These are phyloP conservation scores for Leptomonas seymouri DNA, from an alignment of 208 protist genomes.

Conservation along the genomic window DNA sequence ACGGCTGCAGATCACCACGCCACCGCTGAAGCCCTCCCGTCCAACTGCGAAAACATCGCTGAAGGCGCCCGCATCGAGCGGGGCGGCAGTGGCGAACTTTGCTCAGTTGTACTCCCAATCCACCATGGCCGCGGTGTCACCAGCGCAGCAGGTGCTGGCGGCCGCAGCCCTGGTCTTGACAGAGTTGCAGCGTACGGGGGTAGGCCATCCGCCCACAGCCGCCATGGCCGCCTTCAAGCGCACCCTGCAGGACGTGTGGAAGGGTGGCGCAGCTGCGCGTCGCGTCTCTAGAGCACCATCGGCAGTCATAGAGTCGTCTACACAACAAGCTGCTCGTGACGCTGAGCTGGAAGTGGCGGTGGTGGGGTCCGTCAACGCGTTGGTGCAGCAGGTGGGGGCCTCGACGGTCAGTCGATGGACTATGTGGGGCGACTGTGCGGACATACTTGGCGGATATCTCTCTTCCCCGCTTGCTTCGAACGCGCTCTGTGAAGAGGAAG, in stretches of 20 bases:
- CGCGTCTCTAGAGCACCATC: background rate
- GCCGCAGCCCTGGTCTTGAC: conserved; percentile 25
- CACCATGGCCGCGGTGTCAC: background rate
- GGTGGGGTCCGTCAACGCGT: conserved; percentile 41
- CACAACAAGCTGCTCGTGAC: background rate
- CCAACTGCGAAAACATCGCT: background rate
- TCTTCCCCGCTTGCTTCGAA: conserved; percentile 30
- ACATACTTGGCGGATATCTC: conserved; percentile 39
- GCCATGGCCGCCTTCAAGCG: conserved; percentile 30
- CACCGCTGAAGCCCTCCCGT: background rate
- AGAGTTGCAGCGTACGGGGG: conserved; percentile 20
- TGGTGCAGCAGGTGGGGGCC: conserved; percentile 58
- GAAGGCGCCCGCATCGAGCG: background rate
- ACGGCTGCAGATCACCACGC: background rate
- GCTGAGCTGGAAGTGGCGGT: conserved; percentile 22
- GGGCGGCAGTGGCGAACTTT: conserved; percentile 4
- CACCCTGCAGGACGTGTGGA: conserved; percentile 19
- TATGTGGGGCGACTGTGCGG: conserved; percentile 64
- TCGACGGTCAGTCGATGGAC: conserved; percentile 48
- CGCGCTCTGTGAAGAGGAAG: background rate
- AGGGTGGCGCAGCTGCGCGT: background rate
- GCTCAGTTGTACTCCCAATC: conserved; percentile 6
- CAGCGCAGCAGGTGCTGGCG: conserved; percentile 2
- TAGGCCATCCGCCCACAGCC: conserved; percentile 18
- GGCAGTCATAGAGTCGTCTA: too few relatives aligned